A percentile compares a stretch with the other conserved stretches of the same genome.
Conservation (phyloP, 139 green algal species). For the Chlorella sp. region DNA sequence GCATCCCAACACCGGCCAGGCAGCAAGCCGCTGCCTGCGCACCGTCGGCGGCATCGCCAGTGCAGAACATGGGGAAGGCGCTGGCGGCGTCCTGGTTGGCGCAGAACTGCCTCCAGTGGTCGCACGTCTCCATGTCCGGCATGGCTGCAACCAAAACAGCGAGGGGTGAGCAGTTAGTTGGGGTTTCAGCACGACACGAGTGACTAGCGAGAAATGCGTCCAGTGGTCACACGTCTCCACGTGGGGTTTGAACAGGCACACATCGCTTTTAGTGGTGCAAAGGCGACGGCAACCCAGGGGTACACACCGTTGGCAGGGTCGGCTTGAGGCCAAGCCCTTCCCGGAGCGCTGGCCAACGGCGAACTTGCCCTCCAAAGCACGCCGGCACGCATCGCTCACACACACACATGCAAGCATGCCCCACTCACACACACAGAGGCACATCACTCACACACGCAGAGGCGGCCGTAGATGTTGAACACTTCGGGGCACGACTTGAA, state of each 20-base stretch:
- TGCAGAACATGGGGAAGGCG: conserved; percentile 34
- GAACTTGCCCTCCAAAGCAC: background rate
- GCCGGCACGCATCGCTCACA: background rate
- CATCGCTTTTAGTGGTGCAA: too few species aligned
- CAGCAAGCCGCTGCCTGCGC: background rate
- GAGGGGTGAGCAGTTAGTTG: background rate
- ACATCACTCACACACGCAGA: conserved; percentile 27
- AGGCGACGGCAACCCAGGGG: background rate
- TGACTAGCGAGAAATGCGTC: too few species aligned
- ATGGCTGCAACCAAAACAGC: conserved; percentile 21
- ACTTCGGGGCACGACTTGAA: conserved; percentile 36
- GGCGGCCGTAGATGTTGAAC: conserved; percentile 16
- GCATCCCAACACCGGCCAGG: too few species aligned
- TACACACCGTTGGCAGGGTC: background rate
- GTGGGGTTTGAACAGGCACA: too few species aligned
- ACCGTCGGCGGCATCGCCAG: conserved; percentile 15
- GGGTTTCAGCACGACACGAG: background rate
- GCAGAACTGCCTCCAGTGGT: conserved; percentile 26
- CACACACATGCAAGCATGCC: background rate
- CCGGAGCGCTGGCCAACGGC: background rate
- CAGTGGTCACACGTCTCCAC: too few species aligned
- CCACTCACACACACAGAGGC: background rate
- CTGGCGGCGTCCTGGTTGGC: background rate
- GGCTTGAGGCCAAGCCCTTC: background rate
- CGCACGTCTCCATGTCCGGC: conserved; percentile 38